Percentiles rank a stretch among this genome's conserved stretches.
Conservation (phyloP, 169 alveolate species). For the Cryptosporidium sp. region DNA sequence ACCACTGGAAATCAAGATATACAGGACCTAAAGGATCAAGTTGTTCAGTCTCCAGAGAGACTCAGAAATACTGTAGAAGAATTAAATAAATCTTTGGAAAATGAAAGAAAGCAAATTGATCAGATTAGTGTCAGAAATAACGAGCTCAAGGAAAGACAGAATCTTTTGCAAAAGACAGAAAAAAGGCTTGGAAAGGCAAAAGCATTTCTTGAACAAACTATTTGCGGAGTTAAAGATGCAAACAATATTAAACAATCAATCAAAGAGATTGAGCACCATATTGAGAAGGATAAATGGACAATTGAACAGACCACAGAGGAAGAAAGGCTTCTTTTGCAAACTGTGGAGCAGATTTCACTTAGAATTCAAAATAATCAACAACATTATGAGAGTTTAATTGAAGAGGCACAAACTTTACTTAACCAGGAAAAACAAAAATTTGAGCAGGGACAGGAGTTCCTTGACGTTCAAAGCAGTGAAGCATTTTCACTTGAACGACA, state of each 20-base stretch:
- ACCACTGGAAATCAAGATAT: constrained; percentile 63
- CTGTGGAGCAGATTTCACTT: constrained; percentile 66
- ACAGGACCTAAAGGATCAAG: constrained; percentile 65
- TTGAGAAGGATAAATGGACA: constrained; percentile 75
- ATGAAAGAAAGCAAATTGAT: constrained; percentile 53
- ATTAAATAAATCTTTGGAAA: constrained; percentile 49
- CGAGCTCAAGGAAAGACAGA: constrained; percentile 64
- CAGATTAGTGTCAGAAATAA: constrained; percentile 40
- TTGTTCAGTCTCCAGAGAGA: constrained; percentile 69
- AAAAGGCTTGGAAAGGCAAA: constrained; percentile 63
- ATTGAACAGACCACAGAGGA: constrained; percentile 71
- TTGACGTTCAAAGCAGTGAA: constrained; percentile 51
- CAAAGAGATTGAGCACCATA: constrained; percentile 71
- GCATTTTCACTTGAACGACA: constrained; percentile 74
- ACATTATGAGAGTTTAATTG: constrained; percentile 71
- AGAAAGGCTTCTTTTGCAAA: constrained; percentile 41
- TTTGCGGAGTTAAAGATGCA: constrained; percentile 54
- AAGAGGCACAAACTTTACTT: constrained; percentile 63
- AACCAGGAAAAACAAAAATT: constrained; percentile 56
- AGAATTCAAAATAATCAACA: constrained; percentile 70
- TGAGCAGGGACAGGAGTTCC: constrained; percentile 56
- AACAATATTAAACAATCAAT: constrained; percentile 56
- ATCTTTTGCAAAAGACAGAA: constrained; percentile 39
- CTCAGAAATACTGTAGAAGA: constrained; percentile 61
- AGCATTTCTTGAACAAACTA: constrained; percentile 32